phyloP scores from a whole-genome alignment of 768 basidiomycete species.

The Tricholoma sp. region DNA sequence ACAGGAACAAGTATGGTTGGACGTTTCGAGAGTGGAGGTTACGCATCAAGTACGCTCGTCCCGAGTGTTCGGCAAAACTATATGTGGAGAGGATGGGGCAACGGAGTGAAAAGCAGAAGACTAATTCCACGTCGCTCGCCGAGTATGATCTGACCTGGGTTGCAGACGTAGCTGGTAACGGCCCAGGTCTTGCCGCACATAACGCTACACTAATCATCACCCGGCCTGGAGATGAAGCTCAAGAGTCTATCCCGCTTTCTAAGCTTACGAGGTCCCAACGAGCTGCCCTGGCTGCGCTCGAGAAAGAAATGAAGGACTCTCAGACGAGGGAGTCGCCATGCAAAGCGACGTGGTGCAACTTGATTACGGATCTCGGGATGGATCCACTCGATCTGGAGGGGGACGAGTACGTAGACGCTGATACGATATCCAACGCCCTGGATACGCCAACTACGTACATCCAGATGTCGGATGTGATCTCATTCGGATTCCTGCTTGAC shows the following conservation, averaged over 20 bases:
- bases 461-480: conserved; percentile 5
- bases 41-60: conserved; percentile 1
- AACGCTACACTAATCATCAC: background rate
- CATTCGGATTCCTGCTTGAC: conserved; percentile 6
- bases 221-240: background rate
- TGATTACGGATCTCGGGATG: conserved; percentile 8
- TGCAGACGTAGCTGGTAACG: background rate
- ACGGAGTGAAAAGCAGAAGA: background rate
- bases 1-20: conserved; percentile 2
- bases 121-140: background rate
- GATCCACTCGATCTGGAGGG: background rate
- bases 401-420: conserved; percentile 4
- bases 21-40: conserved; percentile 1
- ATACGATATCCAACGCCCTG: conserved; percentile 4
- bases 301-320: background rate
- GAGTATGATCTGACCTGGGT: background rate
- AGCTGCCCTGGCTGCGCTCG: background rate
- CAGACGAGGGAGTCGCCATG: background rate
- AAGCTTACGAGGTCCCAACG: background rate
- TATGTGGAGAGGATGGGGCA: background rate
- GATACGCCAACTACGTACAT: conserved; percentile 5
- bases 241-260: background rate
- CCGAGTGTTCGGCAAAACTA: background rate
- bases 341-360: conserved; percentile 10
- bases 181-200: background rate